These are phyloP conservation scores for Stephania yunnanensis DNA, from an alignment of 164 flowering plant genomes.

Conservation along the genomic window DNA sequence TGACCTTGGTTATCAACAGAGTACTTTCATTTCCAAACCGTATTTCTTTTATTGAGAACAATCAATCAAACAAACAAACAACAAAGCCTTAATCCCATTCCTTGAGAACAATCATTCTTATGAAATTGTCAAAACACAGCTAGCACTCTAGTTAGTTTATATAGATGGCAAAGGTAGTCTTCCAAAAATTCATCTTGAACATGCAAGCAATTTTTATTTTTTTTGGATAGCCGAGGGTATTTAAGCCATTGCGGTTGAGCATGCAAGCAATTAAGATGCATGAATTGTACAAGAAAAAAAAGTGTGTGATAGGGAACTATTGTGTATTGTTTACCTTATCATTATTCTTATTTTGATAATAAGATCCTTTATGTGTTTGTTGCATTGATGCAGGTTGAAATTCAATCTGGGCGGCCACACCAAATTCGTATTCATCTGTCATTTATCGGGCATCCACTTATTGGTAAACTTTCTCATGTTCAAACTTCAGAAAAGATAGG, in stretches of 20 bases:
- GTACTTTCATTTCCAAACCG: neutral
- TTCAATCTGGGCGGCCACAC: slow-evolving; percentile 94
- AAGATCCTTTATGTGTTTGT: neutral
- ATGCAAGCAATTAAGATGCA: neutral
- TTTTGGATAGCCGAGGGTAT: no score
- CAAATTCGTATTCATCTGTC: slow-evolving; percentile 97
- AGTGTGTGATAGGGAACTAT: neutral
- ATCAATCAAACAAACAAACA: neutral
- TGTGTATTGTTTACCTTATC: neutral
- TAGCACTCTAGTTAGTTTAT: neutral
- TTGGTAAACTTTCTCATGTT: slow-evolving; percentile 41
- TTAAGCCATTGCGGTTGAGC: neutral
- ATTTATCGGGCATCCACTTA: slow-evolving; percentile 83
- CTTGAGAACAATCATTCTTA: neutral
- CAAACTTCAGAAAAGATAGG: neutral
- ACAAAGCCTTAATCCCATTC: neutral
- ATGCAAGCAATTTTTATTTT: neutral
- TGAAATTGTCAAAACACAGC: neutral
- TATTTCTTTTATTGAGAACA: neutral
- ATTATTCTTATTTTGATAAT: neutral
- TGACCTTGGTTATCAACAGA: neutral
- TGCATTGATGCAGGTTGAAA: slow-evolving; percentile 59
- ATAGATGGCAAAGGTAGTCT: no score
- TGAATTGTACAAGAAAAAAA: neutral
- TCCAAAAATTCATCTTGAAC: no score